phyloP scores from a whole-genome alignment of 768 basidiomycete species.

The Scleroderma citrinum region DNA sequence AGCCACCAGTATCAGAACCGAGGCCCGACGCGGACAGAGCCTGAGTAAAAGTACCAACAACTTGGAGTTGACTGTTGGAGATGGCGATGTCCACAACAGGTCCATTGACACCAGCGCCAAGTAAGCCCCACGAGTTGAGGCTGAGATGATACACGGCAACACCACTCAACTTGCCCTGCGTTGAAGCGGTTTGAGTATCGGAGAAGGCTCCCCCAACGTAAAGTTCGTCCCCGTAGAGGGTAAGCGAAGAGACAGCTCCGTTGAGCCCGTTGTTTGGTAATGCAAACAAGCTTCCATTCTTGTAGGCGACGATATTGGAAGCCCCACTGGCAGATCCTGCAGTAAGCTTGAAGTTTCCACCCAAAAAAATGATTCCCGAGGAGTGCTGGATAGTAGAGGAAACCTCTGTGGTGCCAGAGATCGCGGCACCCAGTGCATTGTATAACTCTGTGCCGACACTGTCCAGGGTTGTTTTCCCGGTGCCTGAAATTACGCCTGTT shows the following conservation, averaged over 20 bases:
- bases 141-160: constrained; percentile 69
- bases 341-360: constrained; percentile 65
- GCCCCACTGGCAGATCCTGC: constrained; percentile 50
- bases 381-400: constrained; percentile 59
- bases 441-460: constrained; percentile 55
- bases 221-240: constrained; percentile 55
- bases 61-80: constrained; percentile 45
- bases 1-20: constrained; percentile 45
- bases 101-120: constrained; percentile 75
- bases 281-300: constrained; percentile 46
- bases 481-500: constrained; percentile 56
- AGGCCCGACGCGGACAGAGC: constrained; percentile 32
- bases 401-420: constrained; percentile 34
- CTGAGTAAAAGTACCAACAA: constrained; percentile 73
- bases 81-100: constrained; percentile 57
- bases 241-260: constrained; percentile 66
- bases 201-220: constrained; percentile 89
- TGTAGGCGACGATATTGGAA: constrained; percentile 70
- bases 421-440: constrained; percentile 48
- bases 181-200: constrained; percentile 53
- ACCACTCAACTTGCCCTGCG: constrained; percentile 45
- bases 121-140: constrained; percentile 57
- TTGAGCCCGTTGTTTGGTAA: constrained; percentile 70
- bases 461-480: constrained; percentile 66
- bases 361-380: constrained; percentile 64